Evolutionary conservation across 2,329 filamentous ascomycete genomes (phyloP), one percentile per base, ranked within the genome.

Genomic region (Curvularia spicifera): DNA sequence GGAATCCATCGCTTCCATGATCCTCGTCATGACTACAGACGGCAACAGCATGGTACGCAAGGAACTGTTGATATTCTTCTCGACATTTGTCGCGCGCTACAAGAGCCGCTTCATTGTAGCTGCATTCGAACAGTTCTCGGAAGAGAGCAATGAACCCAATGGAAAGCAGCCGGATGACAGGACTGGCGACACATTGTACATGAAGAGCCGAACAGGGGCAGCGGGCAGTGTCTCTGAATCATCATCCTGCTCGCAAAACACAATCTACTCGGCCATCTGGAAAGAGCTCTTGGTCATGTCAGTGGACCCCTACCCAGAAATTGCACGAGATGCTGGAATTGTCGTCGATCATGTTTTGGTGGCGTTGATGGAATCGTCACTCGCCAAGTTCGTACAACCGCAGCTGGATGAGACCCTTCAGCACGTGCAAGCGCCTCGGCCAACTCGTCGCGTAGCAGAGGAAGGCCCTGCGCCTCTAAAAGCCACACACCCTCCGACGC

Each of bases 1-100:
- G 75, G 93, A 97, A 76, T 90, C 89, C 0, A 88, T 99, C 66
- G 93, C 95, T 3, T 91, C 91, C 80, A 91, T 92, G 12, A 86
- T 98, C 42, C 84, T 98, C 42, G 88, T 95, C 60, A 94, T 98
- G 90, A 90, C 91, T 22, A 91, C 92, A 56, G 95, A 99, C 76
- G 95, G 94, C 33, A 97, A 93, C 70, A 91, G 93, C 26, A 88
- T 98, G 81, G 95, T 99, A 28, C 89, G 95, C 46, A 96, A 93
- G 73, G 95, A 99, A 77, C 83, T 98, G 37, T 81, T 97, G 2
- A 91, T 97, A 12, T 98, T 98, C 81, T 88, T 97, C 66, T 98
- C 95, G 0, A 89, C 91, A 28, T 97, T 97, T 71, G 88, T 96
- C 47, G 86, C 90, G 60, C 89, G 94, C 40, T 97, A 97, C 73